Evolutionary conservation across 2,329 filamentous ascomycete species (phyloP).

Genomic region (Cercospora citrullina): DNA sequence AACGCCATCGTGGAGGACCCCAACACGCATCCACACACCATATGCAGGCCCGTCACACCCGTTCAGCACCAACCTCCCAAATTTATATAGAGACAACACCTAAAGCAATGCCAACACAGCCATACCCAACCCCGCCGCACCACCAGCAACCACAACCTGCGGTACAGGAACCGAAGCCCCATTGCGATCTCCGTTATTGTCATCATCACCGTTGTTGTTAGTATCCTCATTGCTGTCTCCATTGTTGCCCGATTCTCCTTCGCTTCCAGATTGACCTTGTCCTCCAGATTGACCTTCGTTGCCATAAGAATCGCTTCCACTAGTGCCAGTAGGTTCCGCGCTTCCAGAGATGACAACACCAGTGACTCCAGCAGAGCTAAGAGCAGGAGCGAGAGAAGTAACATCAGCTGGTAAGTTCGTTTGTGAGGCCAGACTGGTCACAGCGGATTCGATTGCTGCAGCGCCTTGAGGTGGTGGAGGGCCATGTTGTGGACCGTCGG

Average conservation of each 20-base stretch:
- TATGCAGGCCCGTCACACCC: too few species aligned
- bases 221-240: neutral
- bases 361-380: conserved; percentile 19
- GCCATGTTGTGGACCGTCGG: neutral
- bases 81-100: too few species aligned
- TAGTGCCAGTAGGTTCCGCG: conserved; percentile 3
- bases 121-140: conserved; percentile 10
- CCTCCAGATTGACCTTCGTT: conserved; percentile 4
- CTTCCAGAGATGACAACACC: conserved; percentile 13
- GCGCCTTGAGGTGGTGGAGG: conserved; percentile 5
- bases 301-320: neutral
- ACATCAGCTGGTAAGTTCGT: conserved; percentile 9
- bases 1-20: too few species aligned
- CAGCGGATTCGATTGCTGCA: conserved; percentile 14
- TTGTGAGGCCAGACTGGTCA: conserved; percentile 4
- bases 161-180: conserved; percentile 7
- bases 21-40: too few species aligned
- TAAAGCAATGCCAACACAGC: conserved; percentile 12
- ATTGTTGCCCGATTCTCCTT: neutral
- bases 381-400: conserved; percentile 10
- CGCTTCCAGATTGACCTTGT: neutral
- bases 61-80: too few species aligned
- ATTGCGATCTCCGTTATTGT: neutral
- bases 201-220: neutral
- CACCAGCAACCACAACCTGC: conserved; percentile 16